Conservation (phyloP, 2,329 filamentous ascomycete genomes). For the Tolypocladium guangdongense region DNA sequence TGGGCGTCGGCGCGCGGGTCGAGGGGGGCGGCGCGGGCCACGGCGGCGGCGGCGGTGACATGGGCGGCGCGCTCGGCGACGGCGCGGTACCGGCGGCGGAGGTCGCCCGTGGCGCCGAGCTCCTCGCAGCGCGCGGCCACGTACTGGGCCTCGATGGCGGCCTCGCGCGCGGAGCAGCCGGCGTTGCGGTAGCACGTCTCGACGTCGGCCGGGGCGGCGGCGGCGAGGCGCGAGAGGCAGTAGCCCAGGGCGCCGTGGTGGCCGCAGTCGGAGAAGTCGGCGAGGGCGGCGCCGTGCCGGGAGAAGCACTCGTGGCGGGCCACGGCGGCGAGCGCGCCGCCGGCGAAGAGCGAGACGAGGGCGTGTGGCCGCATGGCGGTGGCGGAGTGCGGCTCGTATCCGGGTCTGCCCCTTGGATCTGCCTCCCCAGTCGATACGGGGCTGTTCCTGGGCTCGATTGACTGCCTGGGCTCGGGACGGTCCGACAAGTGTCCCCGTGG, state of each 20-base stretch:
- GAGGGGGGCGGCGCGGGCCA: slow-evolving; percentile 3
- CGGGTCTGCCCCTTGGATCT: background rate
- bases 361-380: background rate
- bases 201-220: slow-evolving; percentile 21
- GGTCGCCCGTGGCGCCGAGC: slow-evolving; percentile 12
- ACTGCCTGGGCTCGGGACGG: background rate
- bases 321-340: slow-evolving; percentile 19
- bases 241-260: slow-evolving; percentile 26
- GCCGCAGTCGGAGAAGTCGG: slow-evolving; percentile 29
- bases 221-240: slow-evolving; percentile 28
- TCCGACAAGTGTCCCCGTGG: background rate
- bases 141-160: slow-evolving; percentile 16
- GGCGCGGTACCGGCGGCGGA: slow-evolving; percentile 17
- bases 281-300: slow-evolving; percentile 26
- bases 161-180: slow-evolving; percentile 22
- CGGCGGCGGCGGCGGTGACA: background rate
- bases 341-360: slow-evolving; percentile 16
- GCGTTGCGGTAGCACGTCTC: slow-evolving; percentile 24
- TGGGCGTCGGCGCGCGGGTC: slow-evolving; percentile 8
- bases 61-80: background rate
- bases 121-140: slow-evolving; percentile 22
- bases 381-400: background rate
- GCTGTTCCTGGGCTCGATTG: background rate
- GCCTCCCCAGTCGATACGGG: background rate
- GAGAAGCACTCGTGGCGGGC: slow-evolving; percentile 28